These are phyloP conservation scores for Physcomitrium patens DNA, from an alignment of 225 moss, liverwort and hornwort genomes.

Conservation along the genomic window DNA sequence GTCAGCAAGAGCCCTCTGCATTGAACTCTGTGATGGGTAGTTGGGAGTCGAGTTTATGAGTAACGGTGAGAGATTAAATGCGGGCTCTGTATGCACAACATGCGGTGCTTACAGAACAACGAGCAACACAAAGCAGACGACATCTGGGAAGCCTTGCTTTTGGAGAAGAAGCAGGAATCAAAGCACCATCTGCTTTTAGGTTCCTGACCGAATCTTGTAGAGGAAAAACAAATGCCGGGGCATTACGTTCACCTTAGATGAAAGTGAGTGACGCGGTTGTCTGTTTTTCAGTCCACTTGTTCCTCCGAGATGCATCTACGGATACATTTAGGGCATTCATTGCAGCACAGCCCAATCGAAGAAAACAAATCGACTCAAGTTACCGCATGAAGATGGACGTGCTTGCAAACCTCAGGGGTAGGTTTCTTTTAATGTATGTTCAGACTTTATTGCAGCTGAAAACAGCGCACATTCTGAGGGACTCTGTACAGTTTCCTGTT, in stretches of 20 bases:
- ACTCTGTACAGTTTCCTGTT: not conserved
- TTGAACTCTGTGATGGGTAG: no score
- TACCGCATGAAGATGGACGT: slow-evolving; percentile 14
- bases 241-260: slow-evolving; percentile 43
- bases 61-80: not conserved
- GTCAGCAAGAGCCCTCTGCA: no score
- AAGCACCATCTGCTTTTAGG: slow-evolving; percentile 51
- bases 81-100: not conserved
- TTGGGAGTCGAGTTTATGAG: not conserved
- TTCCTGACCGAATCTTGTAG: slow-evolving; percentile 40
- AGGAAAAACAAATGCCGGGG: slow-evolving; percentile 34
- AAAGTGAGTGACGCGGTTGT: not conserved
- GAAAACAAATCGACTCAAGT: not conserved
- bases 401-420: slow-evolving; percentile 22
- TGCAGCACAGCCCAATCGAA: not conserved
- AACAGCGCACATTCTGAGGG: not conserved
- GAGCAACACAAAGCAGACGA: slow-evolving; percentile 37
- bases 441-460: slow-evolving; percentile 1
- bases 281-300: not conserved
- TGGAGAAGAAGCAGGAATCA: slow-evolving; percentile 49
- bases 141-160: slow-evolving; percentile 39
- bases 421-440: slow-evolving; percentile 4
- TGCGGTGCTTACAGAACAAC: slow-evolving; percentile 35
- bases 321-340: slow-evolving; percentile 1
- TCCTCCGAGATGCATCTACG: slow-evolving; percentile 10